Evolutionary conservation across 306 rosid species (phyloP).

Genomic region (Quercus variabilis): DNA sequence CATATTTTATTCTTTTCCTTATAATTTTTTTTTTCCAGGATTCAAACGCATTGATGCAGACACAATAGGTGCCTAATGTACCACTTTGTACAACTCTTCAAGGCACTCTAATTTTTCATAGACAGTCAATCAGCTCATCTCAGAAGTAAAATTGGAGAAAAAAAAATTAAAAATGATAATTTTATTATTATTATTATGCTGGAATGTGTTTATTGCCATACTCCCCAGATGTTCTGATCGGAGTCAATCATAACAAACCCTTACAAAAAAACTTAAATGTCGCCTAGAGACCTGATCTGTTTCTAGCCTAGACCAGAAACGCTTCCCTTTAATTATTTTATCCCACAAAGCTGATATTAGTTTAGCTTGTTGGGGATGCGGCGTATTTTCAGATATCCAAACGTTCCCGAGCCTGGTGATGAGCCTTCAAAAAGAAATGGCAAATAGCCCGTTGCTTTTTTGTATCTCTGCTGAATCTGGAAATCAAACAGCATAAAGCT

Average conservation of each 20-base stretch:
- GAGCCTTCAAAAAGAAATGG: conserved; percentile 90
- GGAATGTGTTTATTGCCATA: background rate
- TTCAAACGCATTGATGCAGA: no score
- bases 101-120: no score
- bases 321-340: background rate
- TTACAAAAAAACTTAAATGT: background rate
- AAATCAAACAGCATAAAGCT: conserved; percentile 8
- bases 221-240: background rate
- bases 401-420: conserved; percentile 89
- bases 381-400: conserved; percentile 69
- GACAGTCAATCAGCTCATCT: no score
- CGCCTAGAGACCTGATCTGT: background rate
- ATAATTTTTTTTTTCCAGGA: no score
- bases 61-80: no score
- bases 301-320: background rate
- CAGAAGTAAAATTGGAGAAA: background rate
- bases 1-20: no score
- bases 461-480: conserved; percentile 87
- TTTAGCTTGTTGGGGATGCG: conserved; percentile 20
- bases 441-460: conserved; percentile 76
- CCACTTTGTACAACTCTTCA: no score
- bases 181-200: background rate
- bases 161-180: background rate
- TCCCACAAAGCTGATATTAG: background rate
- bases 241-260: background rate